These are phyloP conservation scores for Xerocomellus intermedius DNA, from an alignment of 768 basidiomycete species.

Conservation along the genomic window DNA sequence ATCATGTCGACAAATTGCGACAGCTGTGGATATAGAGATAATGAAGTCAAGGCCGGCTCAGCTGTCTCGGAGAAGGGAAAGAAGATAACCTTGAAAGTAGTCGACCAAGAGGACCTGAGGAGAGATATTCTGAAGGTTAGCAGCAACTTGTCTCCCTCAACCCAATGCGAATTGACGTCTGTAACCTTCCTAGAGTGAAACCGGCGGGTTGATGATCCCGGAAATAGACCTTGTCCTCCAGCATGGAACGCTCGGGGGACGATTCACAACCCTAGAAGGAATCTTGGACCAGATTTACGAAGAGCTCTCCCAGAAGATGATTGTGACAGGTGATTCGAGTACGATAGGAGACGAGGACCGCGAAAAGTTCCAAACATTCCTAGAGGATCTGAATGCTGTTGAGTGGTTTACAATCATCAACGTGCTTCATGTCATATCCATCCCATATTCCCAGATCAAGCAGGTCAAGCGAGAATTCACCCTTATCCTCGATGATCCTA, in stretches of 20 bases:
- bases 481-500: conserved; percentile 90
- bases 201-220: conserved; percentile 83
- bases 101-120: conserved; percentile 88
- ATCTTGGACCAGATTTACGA: conserved; percentile 93
- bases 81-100: conserved; percentile 82
- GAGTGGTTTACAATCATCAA: conserved; percentile 18
- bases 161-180: background rate
- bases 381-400: conserved; percentile 73
- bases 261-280: conserved; percentile 97
- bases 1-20: conserved; percentile 99
- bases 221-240: conserved; percentile 93
- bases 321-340: conserved; percentile 68
- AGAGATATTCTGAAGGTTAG: conserved; percentile 91
- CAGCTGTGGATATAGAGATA: conserved; percentile 92
- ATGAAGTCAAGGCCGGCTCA: conserved; percentile 93
- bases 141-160: background rate
- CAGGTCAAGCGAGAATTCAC: conserved; percentile 80
- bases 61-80: conserved; percentile 89
- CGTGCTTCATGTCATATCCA: background rate
- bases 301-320: conserved; percentile 86
- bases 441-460: conserved; percentile 55
- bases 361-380: conserved; percentile 70
- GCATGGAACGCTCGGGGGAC: conserved; percentile 91
- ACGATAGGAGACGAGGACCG: conserved; percentile 42
- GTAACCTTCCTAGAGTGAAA: conserved; percentile 71